A percentile compares a stretch with the other conserved stretches of the same genome.
phyloP scores from a whole-genome alignment of 805 yeast species.

The Ascoidea asiatica region DNA sequence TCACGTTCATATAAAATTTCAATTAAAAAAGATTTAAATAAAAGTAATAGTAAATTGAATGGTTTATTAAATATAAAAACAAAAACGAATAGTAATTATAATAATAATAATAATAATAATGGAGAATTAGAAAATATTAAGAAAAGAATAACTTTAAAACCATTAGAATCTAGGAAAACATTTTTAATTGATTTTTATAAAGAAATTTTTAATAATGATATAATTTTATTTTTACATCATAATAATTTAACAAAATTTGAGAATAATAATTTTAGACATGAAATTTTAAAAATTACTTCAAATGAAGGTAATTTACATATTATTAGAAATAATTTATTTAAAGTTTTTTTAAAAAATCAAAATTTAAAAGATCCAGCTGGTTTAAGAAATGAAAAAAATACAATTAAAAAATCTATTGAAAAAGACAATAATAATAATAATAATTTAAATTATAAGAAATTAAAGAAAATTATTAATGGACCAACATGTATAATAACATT shows the following conservation, averaged over 20 bases:
- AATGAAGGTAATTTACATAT: slow-evolving; percentile 29
- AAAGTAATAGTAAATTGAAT: too few relatives aligned
- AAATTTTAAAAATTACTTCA: slow-evolving; percentile 43
- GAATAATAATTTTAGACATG: slow-evolving; percentile 46
- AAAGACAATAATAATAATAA: too few relatives aligned
- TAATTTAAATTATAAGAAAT: slow-evolving; percentile 5
- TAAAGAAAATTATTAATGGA: slow-evolving; percentile 45
- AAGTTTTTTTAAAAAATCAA: slow-evolving; percentile 63
- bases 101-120: too few relatives aligned
- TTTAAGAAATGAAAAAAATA: slow-evolving; percentile 11
- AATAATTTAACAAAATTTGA: slow-evolving; percentile 67
- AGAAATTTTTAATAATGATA: slow-evolving; percentile 48
- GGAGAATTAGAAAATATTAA: too few relatives aligned
- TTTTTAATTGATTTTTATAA: slow-evolving; percentile 73
- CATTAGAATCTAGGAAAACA: slow-evolving; percentile 66
- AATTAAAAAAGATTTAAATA: too few relatives aligned
- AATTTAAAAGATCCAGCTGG: slow-evolving; percentile 64
- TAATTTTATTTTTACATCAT: slow-evolving; percentile 68
- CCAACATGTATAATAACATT: slow-evolving; percentile 75
- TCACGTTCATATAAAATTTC: too few relatives aligned
- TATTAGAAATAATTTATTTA: slow-evolving; percentile 56
- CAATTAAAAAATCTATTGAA: not conserved
- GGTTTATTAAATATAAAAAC: too few relatives aligned
- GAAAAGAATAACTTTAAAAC: slow-evolving; percentile 41
- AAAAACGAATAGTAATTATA: too few relatives aligned